Percentiles rank a stretch among this genome's conserved stretches.
These are phyloP conservation scores for Russula brevipes DNA, from an alignment of 768 basidiomycete genomes.

Conservation along the genomic window DNA sequence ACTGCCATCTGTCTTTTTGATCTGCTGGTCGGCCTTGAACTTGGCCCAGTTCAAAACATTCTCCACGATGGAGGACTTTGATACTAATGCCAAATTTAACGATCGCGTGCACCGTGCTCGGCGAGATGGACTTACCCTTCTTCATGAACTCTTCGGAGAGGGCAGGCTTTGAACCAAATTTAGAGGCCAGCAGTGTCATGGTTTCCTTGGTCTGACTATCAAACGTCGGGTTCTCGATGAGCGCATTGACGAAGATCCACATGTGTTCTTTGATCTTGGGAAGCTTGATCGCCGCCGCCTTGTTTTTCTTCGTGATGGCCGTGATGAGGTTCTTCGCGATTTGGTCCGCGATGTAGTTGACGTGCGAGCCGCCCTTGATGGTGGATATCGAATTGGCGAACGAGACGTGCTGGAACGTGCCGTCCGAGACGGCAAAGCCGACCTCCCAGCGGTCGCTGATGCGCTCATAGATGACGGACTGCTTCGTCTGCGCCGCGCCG, in stretches of 20 bases:
- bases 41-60: constrained; percentile 94
- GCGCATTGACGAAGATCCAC: constrained; percentile 95
- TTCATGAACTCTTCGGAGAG: constrained; percentile 93
- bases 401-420: constrained; percentile 88
- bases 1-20: constrained; percentile 92
- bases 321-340: constrained; percentile 79
- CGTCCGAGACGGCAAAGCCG: constrained; percentile 91
- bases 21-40: constrained; percentile 92
- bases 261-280: constrained; percentile 96
- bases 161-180: constrained; percentile 84
- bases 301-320: constrained; percentile 93
- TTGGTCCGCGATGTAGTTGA: constrained; percentile 78
- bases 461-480: constrained; percentile 75
- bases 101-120: not conserved
- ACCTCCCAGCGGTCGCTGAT: constrained; percentile 87
- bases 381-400: constrained; percentile 98
- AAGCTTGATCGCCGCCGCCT: constrained; percentile 88
- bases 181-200: constrained; percentile 76
- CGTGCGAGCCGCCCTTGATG: constrained; percentile 94
- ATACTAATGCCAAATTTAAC: constrained; percentile 44
- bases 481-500: constrained; percentile 74
- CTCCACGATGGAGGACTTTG: constrained; percentile 86
- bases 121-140: constrained; percentile 56
- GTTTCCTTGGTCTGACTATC: constrained; percentile 99
- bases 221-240: constrained; percentile 97